Evolutionary conservation across 768 basidiomycete species (phyloP).

Genomic region (Dioszegia crocea): DNA sequence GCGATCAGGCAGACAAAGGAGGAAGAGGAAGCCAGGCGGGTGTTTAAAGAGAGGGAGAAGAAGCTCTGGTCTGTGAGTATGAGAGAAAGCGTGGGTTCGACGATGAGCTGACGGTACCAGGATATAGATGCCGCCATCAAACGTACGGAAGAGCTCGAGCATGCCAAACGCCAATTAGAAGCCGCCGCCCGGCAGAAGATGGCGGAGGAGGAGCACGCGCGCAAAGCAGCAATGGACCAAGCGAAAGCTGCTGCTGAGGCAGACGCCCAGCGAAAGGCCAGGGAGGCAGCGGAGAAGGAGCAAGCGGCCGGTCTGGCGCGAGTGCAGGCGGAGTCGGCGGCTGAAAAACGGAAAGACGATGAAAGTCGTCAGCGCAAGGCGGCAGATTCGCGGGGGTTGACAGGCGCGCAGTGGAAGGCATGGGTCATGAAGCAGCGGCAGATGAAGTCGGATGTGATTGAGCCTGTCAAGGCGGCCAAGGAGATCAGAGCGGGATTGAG

Average conservation of each 20-base stretch:
- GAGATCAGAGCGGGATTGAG: conserved; percentile 25
- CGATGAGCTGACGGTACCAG: conserved; percentile 10
- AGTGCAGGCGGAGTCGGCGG: conserved; percentile 25
- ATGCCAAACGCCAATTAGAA: conserved; percentile 12
- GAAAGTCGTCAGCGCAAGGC: conserved; percentile 15
- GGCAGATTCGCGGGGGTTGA: conserved; percentile 25
- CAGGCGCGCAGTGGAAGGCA: conserved; percentile 29
- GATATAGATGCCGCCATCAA: conserved; percentile 34
- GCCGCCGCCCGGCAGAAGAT: conserved; percentile 8
- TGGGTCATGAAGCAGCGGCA: conserved; percentile 42
- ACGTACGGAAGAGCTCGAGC: conserved; percentile 21
- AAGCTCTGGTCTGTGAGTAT: conserved; percentile 53
- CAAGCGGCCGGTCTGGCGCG: conserved; percentile 16
- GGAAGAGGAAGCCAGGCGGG: conserved; percentile 68
- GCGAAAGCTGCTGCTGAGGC: conserved; percentile 47
- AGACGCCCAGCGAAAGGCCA: conserved; percentile 54
- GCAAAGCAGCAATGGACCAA: conserved; percentile 48
- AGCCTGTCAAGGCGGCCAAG: conserved; percentile 63
- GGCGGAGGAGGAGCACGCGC: conserved; percentile 48
- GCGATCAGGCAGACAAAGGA: conserved; percentile 53
- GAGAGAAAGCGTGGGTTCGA: not conserved
- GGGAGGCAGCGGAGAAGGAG: conserved; percentile 48
- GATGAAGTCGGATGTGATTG: conserved; percentile 39
- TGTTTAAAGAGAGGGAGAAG: conserved; percentile 69
- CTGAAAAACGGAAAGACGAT: conserved; percentile 25